These are phyloP conservation scores for Trypanosoma boissoni DNA, from an alignment of 208 protist species.

Conservation along the genomic window DNA sequence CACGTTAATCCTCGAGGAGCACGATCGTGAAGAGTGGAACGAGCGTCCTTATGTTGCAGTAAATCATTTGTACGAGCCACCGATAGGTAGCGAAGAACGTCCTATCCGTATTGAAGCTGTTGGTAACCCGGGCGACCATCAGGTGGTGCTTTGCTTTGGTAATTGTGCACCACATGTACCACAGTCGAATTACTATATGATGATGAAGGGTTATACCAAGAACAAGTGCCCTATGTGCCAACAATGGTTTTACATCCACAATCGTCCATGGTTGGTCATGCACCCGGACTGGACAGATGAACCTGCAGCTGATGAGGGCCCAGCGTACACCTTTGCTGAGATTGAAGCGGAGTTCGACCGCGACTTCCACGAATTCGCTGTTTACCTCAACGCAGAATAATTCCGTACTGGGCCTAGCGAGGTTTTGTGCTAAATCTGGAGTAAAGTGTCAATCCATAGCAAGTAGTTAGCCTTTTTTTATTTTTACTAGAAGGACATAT, in stretches of 20 bases:
- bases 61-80: constrained; percentile 89
- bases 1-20: constrained; percentile 89
- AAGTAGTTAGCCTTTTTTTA: neutral
- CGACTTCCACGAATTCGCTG: constrained; percentile 88
- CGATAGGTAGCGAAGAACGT: constrained; percentile 83
- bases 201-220: constrained; percentile 91
- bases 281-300: constrained; percentile 92
- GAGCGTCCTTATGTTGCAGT: constrained; percentile 85
- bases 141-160: constrained; percentile 85
- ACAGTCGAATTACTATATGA: constrained; percentile 89
- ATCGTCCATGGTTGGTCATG: constrained; percentile 88
- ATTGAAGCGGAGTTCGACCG: constrained; percentile 91
- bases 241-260: constrained; percentile 90
- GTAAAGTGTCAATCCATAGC: too few relatives aligned
- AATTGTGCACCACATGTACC: constrained; percentile 89
- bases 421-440: too few relatives aligned
- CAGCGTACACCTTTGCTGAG: constrained; percentile 86
- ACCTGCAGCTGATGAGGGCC: constrained; percentile 84
- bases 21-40: constrained; percentile 91
- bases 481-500: neutral
- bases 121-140: constrained; percentile 82
- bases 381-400: constrained; percentile 90
- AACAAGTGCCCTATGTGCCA: constrained; percentile 89
- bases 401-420: neutral
- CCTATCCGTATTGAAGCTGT: constrained; percentile 82